Evolutionary conservation across 306 rosid genomes (phyloP), one percentile per base, ranked within the genome.

Genomic region (Calophaca sinica): DNA sequence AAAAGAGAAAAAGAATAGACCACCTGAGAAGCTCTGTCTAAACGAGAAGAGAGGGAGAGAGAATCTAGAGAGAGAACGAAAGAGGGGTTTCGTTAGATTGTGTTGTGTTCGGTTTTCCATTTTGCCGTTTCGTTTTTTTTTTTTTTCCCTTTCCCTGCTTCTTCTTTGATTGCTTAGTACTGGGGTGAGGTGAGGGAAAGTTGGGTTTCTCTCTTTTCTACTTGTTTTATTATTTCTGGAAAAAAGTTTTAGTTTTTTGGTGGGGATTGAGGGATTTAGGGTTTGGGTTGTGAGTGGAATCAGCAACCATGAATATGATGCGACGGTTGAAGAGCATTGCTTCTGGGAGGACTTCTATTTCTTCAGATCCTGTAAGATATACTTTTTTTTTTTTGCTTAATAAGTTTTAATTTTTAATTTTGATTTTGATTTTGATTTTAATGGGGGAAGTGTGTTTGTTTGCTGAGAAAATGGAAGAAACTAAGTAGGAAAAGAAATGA

Each of bases 301-400:
- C 52, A 35, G 54, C 74, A 63, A 80, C 70, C 81, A 93, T 93
- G 96, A 89, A 90, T 86, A 89, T 93, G 96, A 90, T 93, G 98
- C 91, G 98, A 57, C 81, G 98, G 79, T 82, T 93, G 35, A 93
- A 90, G 90, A 93, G 96, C 96, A 89, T 93, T 90, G 91, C 98
- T 54, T 90, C 96, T 15, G 98, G 98, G 50, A 84, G 98, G 76
- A 84, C 89, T 62, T 93, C 98, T 5, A 61, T 93, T 86, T 93
- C 98, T 11, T 93, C 98, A 58, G 98, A 93, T 59, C 96, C 93
- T 70, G 98, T 93, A 76, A 84, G 97, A 69, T 14, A 6, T 0
- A n/a, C n/a, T 52, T 14, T 28, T 63, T 14, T 28, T 63, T 6
- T 75, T 39, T 12, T 8, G 14, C n/a, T 0, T 1, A 9, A 2